A percentile compares a stretch with the other conserved stretches of the same genome.
Conservation (phyloP, 345 rosid genomes). For the Leavenworthia alabamica region DNA sequence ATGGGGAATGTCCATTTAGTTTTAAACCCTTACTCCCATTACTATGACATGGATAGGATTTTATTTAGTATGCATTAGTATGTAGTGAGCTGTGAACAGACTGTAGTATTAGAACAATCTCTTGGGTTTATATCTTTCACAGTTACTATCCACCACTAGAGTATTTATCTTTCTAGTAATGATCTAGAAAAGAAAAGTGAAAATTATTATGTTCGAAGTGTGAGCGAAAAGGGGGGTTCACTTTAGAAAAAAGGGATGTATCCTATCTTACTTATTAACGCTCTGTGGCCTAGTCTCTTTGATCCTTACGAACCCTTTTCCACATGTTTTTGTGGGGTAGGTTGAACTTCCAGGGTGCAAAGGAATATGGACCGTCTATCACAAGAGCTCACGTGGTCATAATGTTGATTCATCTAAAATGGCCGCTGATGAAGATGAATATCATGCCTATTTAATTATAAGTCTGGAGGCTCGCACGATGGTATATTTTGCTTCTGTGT, state of each 20-base stretch:
- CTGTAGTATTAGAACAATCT: slow-evolving; percentile 4
- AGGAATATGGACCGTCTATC: slow-evolving; percentile 99
- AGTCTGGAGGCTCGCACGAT: slow-evolving; percentile 91
- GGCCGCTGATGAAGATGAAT: slow-evolving; percentile 67
- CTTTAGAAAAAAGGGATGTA: not conserved
- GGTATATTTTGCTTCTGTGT: slow-evolving; percentile 43
- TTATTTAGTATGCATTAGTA: slow-evolving; percentile 5
- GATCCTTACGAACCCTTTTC: slow-evolving; percentile 14
- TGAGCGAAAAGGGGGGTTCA: not conserved
- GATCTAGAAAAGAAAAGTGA: slow-evolving; percentile 5
- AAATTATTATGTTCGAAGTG: not conserved
- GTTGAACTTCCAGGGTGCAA: slow-evolving; percentile 94
- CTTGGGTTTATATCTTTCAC: slow-evolving; percentile 6
- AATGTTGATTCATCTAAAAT: slow-evolving; percentile 64
- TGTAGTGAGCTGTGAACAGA: slow-evolving; percentile 13
- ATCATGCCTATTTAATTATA: slow-evolving; percentile 96
- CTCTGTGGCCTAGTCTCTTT: slow-evolving; percentile 4
- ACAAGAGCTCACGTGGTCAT: slow-evolving; percentile 71
- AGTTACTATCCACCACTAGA: not conserved
- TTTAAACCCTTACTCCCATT: not conserved
- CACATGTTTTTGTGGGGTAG: slow-evolving; percentile 34
- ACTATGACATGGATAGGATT: not conserved
- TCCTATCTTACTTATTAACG: slow-evolving; percentile 1
- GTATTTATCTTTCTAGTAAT: slow-evolving; percentile 1
- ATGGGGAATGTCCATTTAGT: not conserved